Conservation (phyloP, 2,329 filamentous ascomycete species). For the Akanthomyces lecanii region DNA sequence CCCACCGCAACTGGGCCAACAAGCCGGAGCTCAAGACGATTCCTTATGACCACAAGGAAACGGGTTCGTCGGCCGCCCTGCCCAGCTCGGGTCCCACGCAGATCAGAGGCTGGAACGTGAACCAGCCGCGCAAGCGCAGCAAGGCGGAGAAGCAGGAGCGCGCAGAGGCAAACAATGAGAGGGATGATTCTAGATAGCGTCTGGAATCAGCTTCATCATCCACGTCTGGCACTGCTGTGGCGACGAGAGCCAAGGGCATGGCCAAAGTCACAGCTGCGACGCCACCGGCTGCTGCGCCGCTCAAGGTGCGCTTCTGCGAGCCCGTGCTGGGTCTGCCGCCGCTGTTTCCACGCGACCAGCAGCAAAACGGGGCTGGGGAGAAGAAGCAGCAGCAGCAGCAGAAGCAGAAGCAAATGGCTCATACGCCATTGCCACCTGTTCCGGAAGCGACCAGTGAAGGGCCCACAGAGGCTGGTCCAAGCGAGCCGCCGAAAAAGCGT, state of each 20-base stretch:
- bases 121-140: slow-evolving; percentile 36
- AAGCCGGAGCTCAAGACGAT: slow-evolving; percentile 55
- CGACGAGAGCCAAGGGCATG: background rate
- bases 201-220: slow-evolving; percentile 25
- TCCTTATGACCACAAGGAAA: slow-evolving; percentile 58
- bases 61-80: slow-evolving; percentile 49
- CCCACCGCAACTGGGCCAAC: slow-evolving; percentile 44
- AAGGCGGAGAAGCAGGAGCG: slow-evolving; percentile 32
- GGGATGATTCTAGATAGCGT: slow-evolving; percentile 38
- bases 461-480: background rate
- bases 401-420: background rate
- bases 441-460: background rate
- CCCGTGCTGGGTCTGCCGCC: slow-evolving; percentile 11
- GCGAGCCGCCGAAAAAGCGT: background rate
- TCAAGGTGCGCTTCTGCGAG: slow-evolving; percentile 6
- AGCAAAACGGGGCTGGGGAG: background rate
- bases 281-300: background rate
- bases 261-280: background rate
- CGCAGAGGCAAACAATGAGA: slow-evolving; percentile 30
- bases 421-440: background rate
- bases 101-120: slow-evolving; percentile 54
- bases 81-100: slow-evolving; percentile 52
- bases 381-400: background rate
- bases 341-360: slow-evolving; percentile 12
- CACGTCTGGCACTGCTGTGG: slow-evolving; percentile 1